Conservation (phyloP, 192 early-diverging fungal species). For the Tieghemiomyces parasiticus region DNA sequence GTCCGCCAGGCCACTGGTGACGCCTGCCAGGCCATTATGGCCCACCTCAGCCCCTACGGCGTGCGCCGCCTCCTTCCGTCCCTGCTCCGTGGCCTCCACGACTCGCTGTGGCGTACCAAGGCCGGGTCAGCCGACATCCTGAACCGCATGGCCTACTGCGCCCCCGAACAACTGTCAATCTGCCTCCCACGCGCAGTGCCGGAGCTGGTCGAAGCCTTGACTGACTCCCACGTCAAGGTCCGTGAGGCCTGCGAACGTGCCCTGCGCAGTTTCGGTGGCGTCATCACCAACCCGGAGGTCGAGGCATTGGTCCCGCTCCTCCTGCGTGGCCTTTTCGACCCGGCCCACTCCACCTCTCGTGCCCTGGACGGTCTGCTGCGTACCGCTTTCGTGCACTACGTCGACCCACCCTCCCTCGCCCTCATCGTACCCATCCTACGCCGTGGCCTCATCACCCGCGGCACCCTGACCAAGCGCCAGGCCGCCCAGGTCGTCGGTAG, state of each 20-base stretch:
- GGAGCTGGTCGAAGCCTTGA: slow-evolving; percentile 75
- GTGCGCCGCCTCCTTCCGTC: slow-evolving; percentile 92
- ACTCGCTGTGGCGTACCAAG: slow-evolving; percentile 93
- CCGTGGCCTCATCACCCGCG: slow-evolving; percentile 79
- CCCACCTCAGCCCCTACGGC: slow-evolving; percentile 84
- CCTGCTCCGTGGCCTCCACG: slow-evolving; percentile 71
- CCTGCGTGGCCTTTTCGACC: slow-evolving; percentile 75
- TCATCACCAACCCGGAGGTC: slow-evolving; percentile 98
- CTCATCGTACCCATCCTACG: slow-evolving; percentile 88
- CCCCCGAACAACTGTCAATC: slow-evolving; percentile 85
- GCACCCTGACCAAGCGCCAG: slow-evolving; percentile 82
- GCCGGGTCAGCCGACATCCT: slow-evolving; percentile 90
- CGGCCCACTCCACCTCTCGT: slow-evolving; percentile 65
- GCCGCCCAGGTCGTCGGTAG: slow-evolving; percentile 98
- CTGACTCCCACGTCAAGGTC: slow-evolving; percentile 87
- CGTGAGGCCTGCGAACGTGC: slow-evolving; percentile 73
- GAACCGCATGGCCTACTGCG: slow-evolving; percentile 88
- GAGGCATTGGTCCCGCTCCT: slow-evolving; percentile 77
- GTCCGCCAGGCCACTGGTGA: slow-evolving; percentile 88
- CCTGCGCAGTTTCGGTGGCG: slow-evolving; percentile 75
- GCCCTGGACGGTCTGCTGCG: slow-evolving; percentile 75
- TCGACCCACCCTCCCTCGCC: slow-evolving; percentile 91
- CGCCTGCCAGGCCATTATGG: slow-evolving; percentile 85
- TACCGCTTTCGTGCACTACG: slow-evolving; percentile 97
- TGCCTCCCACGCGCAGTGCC: slow-evolving; percentile 87